These are phyloP conservation scores for Ajuga chamaepitys DNA, from an alignment of 257 asterid species.

Conservation along the genomic window DNA sequence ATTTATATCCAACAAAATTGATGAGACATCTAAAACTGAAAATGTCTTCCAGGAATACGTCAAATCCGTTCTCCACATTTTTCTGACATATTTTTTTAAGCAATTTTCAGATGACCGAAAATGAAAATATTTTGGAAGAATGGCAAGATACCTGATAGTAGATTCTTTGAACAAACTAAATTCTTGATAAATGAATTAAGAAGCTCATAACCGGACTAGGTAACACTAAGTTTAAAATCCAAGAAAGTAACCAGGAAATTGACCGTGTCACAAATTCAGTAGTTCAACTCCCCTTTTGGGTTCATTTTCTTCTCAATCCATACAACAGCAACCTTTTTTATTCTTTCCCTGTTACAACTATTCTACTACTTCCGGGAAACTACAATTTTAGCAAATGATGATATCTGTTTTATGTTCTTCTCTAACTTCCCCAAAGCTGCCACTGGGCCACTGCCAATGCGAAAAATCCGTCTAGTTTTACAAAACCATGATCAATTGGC, in stretches of 20 bases:
- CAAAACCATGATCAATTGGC: neutral
- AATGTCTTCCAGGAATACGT: neutral
- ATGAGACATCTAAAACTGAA: neutral
- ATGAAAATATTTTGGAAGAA: neutral
- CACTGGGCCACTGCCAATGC: neutral
- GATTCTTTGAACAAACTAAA: neutral
- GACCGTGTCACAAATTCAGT: neutral
- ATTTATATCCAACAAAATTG: no score
- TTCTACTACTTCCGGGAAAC: neutral
- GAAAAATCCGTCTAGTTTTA: neutral
- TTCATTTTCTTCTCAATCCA: constrained; percentile 5
- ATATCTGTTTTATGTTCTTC: neutral
- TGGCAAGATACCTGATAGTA: neutral
- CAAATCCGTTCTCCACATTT: neutral
- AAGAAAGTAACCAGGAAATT: neutral
- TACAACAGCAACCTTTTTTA: constrained; percentile 3
- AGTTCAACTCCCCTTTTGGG: neutral
- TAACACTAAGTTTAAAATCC: neutral
- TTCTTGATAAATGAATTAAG: neutral
- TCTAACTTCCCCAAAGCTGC: neutral
- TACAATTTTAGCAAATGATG: neutral
- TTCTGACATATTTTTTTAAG: neutral
- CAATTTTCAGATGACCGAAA: neutral
- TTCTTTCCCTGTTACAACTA: neutral
- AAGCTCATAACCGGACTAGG: neutral